Conservation (phyloP, 2,329 filamentous ascomycete species). For the Exophiala spinifera region DNA sequence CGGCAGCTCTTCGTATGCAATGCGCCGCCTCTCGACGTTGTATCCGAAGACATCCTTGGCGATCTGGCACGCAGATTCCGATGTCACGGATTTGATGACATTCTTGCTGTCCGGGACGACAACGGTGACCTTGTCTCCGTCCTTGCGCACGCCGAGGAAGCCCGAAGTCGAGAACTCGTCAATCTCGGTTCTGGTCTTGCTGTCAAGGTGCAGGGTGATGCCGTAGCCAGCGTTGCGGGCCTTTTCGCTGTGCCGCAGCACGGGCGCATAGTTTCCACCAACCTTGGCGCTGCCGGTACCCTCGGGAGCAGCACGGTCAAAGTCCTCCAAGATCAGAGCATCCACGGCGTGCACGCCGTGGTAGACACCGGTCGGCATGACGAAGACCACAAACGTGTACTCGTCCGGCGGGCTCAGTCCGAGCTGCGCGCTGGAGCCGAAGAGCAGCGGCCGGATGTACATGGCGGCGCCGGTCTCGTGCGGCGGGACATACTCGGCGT, state of each 20-base stretch:
- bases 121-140: slow-evolving; percentile 58
- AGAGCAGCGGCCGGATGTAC: slow-evolving; percentile 87
- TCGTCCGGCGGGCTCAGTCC: slow-evolving; percentile 84
- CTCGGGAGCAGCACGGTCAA: slow-evolving; percentile 88
- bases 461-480: slow-evolving; percentile 84
- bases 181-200: slow-evolving; percentile 74
- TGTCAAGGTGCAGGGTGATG: slow-evolving; percentile 94
- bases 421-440: slow-evolving; percentile 82
- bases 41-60: slow-evolving; percentile 71
- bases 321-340: slow-evolving; percentile 83
- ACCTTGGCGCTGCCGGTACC: slow-evolving; percentile 91
- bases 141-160: slow-evolving; percentile 74
- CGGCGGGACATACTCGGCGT: slow-evolving; percentile 87
- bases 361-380: slow-evolving; percentile 88
- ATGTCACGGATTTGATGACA: slow-evolving; percentile 84
- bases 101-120: slow-evolving; percentile 84
- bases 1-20: slow-evolving; percentile 59
- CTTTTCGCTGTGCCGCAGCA: slow-evolving; percentile 80
- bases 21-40: slow-evolving; percentile 71
- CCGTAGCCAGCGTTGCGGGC: slow-evolving; percentile 76
- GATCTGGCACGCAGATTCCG: slow-evolving; percentile 72
- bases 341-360: slow-evolving; percentile 87
- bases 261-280: slow-evolving; percentile 93
- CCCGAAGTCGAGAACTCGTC: slow-evolving; percentile 96
- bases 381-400: slow-evolving; percentile 87